A percentile compares a stretch with the other conserved stretches of the same genome.
These are phyloP conservation scores for Diplodia seriata DNA, from an alignment of 2,329 filamentous ascomycete genomes.

Conservation along the genomic window DNA sequence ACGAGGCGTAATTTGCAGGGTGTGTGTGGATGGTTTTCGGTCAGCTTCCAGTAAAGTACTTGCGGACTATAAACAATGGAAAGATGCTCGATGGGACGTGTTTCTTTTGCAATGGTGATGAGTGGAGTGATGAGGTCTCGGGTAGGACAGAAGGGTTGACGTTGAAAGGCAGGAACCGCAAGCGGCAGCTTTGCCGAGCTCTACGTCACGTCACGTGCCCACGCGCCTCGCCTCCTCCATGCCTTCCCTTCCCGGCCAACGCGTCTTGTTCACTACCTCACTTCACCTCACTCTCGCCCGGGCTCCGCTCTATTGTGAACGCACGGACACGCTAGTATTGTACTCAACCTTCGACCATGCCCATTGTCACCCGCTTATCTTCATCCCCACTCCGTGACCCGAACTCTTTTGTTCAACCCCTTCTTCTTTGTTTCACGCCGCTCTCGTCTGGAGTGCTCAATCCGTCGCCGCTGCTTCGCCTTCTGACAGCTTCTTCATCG, in stretches of 20 bases:
- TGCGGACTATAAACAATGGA: conserved; percentile 22
- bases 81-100: conserved; percentile 9
- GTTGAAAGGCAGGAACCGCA: conserved; percentile 14
- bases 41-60: conserved; percentile 2
- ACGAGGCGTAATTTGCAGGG: conserved; percentile 14
- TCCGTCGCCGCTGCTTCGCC: background rate
- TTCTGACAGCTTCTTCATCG: conserved; percentile 8
- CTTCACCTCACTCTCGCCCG: background rate
- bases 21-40: conserved; percentile 19
- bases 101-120: background rate
- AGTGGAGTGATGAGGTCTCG: background rate
- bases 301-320: background rate
- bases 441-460: background rate
- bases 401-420: conserved; percentile 1
- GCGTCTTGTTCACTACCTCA: conserved; percentile 7
- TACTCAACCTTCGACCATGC: conserved; percentile 3
- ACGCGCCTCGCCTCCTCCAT: background rate
- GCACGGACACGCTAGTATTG: conserved; percentile 3
- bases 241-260: background rate
- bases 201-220: conserved; percentile 1
- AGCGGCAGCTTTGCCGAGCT: conserved; percentile 19
- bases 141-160: background rate
- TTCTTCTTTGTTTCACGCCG: conserved; percentile 1
- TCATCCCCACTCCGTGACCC: conserved; percentile 2
- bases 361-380: background rate